These are phyloP conservation scores for Acmispon strigosus DNA, from an alignment of 306 rosid genomes.

Conservation along the genomic window DNA sequence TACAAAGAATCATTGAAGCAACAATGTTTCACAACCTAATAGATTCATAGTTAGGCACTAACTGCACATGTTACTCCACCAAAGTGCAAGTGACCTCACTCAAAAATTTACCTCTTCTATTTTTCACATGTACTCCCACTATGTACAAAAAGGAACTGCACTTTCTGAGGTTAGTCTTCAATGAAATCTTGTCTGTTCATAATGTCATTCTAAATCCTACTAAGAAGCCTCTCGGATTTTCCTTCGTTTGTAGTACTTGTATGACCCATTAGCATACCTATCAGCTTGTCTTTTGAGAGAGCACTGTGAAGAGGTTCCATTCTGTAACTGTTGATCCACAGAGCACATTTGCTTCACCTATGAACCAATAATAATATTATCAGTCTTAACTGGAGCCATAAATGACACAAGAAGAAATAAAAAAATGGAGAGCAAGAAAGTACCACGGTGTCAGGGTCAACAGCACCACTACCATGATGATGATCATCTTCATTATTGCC, in stretches of 20 bases:
- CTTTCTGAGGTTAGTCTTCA: background rate
- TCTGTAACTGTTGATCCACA: constrained; percentile 14
- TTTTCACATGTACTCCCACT: no score
- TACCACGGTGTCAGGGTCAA: constrained; percentile 27
- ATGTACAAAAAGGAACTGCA: no score
- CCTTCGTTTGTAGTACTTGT: constrained; percentile 39
- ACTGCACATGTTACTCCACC: no score
- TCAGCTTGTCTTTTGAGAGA: background rate
- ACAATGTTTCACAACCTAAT: no score
- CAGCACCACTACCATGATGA: background rate
- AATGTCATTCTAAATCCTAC: no score
- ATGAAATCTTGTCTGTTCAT: no score
- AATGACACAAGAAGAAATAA: background rate
- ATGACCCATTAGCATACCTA: background rate
- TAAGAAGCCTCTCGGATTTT: background rate
- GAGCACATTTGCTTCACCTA: constrained; percentile 27
- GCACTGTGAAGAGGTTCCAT: constrained; percentile 20
- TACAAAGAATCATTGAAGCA: no score
- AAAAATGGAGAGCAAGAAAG: background rate
- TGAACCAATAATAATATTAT: background rate
- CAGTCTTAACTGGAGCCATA: background rate
- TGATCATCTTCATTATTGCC: constrained; percentile 3
- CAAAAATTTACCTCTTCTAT: no score
- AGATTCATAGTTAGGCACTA: no score
- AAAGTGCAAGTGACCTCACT: no score